phyloP scores from a whole-genome alignment of 805 yeast species.

The Candida cerambycidarum region DNA sequence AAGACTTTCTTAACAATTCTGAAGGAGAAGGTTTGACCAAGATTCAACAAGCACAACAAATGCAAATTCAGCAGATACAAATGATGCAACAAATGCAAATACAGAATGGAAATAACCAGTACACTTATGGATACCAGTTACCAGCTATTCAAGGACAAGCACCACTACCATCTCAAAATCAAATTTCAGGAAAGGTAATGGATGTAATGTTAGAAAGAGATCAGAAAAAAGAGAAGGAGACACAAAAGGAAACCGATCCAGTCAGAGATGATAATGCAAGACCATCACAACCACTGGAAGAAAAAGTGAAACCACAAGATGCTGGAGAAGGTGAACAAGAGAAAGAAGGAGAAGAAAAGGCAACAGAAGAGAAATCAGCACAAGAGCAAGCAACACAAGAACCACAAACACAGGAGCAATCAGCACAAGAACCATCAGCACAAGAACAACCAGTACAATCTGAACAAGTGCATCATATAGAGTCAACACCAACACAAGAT shows the following conservation, averaged over 20 bases:
- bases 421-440: neutral
- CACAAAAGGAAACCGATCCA: too few relatives aligned
- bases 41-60: conserved; percentile 5
- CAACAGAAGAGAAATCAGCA: neutral
- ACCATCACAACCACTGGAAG: too few relatives aligned
- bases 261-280: too few relatives aligned
- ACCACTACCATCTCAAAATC: too few relatives aligned
- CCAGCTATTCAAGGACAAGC: neutral
- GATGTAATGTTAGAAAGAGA: too few relatives aligned
- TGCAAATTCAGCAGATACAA: conserved; percentile 8
- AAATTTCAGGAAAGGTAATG: too few relatives aligned
- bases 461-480: too few relatives aligned
- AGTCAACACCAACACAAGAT: too few relatives aligned
- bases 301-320: neutral
- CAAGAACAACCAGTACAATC: too few relatives aligned
- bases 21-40: neutral
- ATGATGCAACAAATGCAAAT: conserved; percentile 7
- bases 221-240: too few relatives aligned
- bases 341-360: neutral
- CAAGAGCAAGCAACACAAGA: neutral
- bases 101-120: neutral
- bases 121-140: neutral
- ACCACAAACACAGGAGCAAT: neutral
- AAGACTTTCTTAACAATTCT: neutral
- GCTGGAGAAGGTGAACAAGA: neutral